Conservation (phyloP, 2,329 filamentous ascomycete species). For the Claviceps purpurea region DNA sequence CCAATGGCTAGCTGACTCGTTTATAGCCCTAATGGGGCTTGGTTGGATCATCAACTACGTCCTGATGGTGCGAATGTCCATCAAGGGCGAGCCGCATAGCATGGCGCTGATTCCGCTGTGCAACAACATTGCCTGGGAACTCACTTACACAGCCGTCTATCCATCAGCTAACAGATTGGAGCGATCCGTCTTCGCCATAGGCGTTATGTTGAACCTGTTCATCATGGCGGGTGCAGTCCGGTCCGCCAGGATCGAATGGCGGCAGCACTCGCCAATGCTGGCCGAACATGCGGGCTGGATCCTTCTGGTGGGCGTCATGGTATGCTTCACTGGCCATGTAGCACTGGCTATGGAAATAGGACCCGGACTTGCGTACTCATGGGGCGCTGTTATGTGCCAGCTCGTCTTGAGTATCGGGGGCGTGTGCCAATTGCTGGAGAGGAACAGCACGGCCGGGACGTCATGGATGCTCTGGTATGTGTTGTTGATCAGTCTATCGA, state of each 20-base stretch:
- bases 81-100: conserved; percentile 6
- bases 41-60: conserved; percentile 9
- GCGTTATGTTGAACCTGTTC: conserved; percentile 6
- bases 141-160: conserved; percentile 6
- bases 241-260: conserved; percentile 6
- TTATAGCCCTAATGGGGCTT: conserved; percentile 6
- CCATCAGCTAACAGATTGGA: conserved; percentile 8
- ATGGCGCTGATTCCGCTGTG: conserved; percentile 9
- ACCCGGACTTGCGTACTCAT: conserved; percentile 7
- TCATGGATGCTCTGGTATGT: conserved; percentile 7
- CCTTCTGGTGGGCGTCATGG: conserved; percentile 2
- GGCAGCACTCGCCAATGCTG: conserved; percentile 5
- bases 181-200: conserved; percentile 5
- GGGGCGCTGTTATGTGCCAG: conserved; percentile 9
- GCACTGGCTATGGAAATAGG: conserved; percentile 8
- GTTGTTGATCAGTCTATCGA: too few species aligned
- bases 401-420: conserved; percentile 6
- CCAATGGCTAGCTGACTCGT: conserved; percentile 7
- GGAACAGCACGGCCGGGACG: conserved; percentile 7
- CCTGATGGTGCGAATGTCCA: conserved; percentile 7
- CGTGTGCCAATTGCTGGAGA: conserved; percentile 7
- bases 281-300: conserved; percentile 5
- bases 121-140: conserved; percentile 9
- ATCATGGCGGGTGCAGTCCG: conserved; percentile 7
- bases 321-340: conserved; percentile 8